Conservation (phyloP, 2,329 filamentous ascomycete species). For the Xylaria sp. region DNA sequence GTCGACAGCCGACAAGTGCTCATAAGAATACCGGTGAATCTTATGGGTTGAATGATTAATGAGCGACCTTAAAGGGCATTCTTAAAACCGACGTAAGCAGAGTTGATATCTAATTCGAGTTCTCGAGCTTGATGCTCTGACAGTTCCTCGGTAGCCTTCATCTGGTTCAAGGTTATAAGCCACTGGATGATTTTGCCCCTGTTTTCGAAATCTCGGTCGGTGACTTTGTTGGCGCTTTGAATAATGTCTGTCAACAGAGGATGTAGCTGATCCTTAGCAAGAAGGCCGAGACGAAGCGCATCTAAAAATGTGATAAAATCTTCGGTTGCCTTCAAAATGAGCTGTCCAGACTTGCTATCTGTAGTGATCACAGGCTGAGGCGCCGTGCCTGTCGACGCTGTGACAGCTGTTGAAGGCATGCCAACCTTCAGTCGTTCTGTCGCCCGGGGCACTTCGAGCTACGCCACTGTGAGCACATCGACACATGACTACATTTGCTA, state of each 20-base stretch:
- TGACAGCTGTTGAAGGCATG: conserved; percentile 84
- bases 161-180: conserved; percentile 96
- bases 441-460: conserved; percentile 94
- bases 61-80: conserved; percentile 63
- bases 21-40: not conserved
- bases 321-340: conserved; percentile 92
- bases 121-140: conserved; percentile 88
- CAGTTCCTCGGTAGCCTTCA: conserved; percentile 93
- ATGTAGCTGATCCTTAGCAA: conserved; percentile 96
- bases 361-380: conserved; percentile 56
- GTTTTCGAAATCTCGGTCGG: conserved; percentile 92
- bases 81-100: conserved; percentile 95
- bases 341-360: conserved; percentile 64
- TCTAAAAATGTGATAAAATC: conserved; percentile 99
- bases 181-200: conserved; percentile 98
- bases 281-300: conserved; percentile 88
- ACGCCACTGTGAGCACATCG: conserved; percentile 33
- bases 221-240: conserved; percentile 96
- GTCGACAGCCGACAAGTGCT: not conserved
- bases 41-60: not conserved
- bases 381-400: conserved; percentile 59
- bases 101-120: conserved; percentile 91
- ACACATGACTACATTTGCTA: not conserved
- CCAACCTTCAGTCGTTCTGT: conserved; percentile 93
- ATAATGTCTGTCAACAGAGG: conserved; percentile 95